phyloP scores from a whole-genome alignment of 768 basidiomycete species.

The Trametopsis cervina region DNA sequence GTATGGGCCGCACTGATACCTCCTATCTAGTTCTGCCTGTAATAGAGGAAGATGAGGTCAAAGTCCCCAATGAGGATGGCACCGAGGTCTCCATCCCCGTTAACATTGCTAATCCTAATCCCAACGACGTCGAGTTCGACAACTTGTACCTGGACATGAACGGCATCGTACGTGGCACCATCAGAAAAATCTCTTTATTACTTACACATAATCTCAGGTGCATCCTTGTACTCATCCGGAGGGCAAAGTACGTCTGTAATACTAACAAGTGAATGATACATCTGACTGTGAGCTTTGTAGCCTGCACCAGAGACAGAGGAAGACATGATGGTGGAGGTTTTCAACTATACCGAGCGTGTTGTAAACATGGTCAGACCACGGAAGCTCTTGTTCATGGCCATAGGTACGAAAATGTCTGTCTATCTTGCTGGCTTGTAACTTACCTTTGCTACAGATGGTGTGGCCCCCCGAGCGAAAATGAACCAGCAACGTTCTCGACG shows the following conservation, averaged over 20 bases:
- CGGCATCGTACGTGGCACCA: slow-evolving; percentile 66
- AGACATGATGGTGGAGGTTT: slow-evolving; percentile 98
- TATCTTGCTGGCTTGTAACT: background rate
- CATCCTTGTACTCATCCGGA: slow-evolving; percentile 99
- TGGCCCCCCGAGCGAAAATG: slow-evolving; percentile 98
- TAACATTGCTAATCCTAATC: slow-evolving; percentile 76
- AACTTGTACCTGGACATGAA: slow-evolving; percentile 99
- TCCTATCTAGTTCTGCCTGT: slow-evolving; percentile 58
- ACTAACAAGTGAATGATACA: background rate
- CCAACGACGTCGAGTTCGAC: slow-evolving; percentile 95
- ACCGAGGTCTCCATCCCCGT: slow-evolving; percentile 65
- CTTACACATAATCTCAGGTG: slow-evolving; percentile 41
- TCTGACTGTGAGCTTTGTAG: slow-evolving; percentile 36
- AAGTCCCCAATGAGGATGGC: slow-evolving; percentile 62
- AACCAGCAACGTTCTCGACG: slow-evolving; percentile 98
- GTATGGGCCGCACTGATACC: background rate
- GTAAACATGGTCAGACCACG: slow-evolving; percentile 96
- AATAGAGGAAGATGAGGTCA: slow-evolving; percentile 75
- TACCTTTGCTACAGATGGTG: slow-evolving; percentile 61
- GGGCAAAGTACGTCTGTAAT: slow-evolving; percentile 58
- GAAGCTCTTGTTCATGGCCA: slow-evolving; percentile 96
- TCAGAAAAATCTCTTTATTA: slow-evolving; percentile 4
- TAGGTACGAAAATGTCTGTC: slow-evolving; percentile 51
- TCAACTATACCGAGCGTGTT: slow-evolving; percentile 93
- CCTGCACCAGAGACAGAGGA: slow-evolving; percentile 97